phyloP scores from a whole-genome alignment of 1,284 basidiomycete genomes.

The Trichosporon ovoides region DNA sequence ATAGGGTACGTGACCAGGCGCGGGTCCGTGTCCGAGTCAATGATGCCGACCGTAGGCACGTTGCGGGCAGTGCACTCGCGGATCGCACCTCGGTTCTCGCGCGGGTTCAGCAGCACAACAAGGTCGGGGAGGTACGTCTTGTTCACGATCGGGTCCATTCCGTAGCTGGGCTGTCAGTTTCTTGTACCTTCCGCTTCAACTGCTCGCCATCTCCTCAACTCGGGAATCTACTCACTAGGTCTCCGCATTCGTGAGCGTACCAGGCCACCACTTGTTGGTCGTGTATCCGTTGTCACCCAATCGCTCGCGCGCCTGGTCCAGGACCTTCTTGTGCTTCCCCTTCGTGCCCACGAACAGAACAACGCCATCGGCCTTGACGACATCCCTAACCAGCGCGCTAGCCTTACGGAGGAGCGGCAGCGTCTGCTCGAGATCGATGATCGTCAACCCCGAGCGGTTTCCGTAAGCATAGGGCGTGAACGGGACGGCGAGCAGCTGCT shows the following conservation, averaged over 20 bases:
- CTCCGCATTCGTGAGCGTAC: constrained; percentile 83
- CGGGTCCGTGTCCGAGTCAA: constrained; percentile 94
- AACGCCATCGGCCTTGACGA: constrained; percentile 75
- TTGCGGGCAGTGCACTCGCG: constrained; percentile 77
- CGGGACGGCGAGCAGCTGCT: constrained; percentile 74
- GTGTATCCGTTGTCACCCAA: constrained; percentile 70
- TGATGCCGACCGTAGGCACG: constrained; percentile 80
- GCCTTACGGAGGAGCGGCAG: constrained; percentile 86
- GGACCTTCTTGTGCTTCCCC: constrained; percentile 66
- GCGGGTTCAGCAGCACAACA: constrained; percentile 81
- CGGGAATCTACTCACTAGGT: constrained; percentile 56
- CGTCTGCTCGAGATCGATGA: constrained; percentile 94
- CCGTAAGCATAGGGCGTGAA: constrained; percentile 95
- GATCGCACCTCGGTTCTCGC: constrained; percentile 74
- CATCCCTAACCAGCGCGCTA: constrained; percentile 74
- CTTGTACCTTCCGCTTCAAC: background rate
- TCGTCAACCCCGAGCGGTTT: constrained; percentile 76
- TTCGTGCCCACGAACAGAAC: constrained; percentile 88
- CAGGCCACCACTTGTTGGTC: constrained; percentile 87
- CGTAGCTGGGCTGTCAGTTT: constrained; percentile 54
- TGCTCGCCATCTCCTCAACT: too few species aligned
- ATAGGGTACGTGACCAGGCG: constrained; percentile 97
- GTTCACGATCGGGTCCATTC: constrained; percentile 56
- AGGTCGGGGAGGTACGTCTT: constrained; percentile 74
- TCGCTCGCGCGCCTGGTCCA: constrained; percentile 73